Conservation (phyloP, 164 flowering plant species). For the Tetrastigma voinierianum region DNA sequence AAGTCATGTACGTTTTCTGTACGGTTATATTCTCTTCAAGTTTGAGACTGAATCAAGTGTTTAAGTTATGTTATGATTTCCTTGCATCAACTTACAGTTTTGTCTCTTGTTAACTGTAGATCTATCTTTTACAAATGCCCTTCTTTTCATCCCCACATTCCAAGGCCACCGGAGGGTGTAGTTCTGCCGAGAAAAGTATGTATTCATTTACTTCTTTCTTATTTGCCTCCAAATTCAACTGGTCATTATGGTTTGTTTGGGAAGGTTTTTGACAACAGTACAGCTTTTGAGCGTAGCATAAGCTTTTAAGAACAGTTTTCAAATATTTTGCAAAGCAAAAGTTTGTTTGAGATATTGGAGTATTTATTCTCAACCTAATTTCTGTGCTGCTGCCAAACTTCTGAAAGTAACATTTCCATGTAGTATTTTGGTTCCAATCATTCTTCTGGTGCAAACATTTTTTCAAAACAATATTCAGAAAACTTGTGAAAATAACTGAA, state of each 20-base stretch:
- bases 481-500: too few species aligned
- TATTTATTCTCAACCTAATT: too few species aligned
- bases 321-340: too few species aligned
- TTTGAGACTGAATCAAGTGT: neutral
- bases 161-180: constrained; percentile 43
- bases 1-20: constrained; percentile 38
- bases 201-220: neutral
- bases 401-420: too few species aligned
- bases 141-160: constrained; percentile 41
- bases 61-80: neutral
- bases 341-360: too few species aligned
- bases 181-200: constrained; percentile 33
- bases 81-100: neutral
- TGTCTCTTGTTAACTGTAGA: constrained; percentile 19
- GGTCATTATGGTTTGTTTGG: neutral
- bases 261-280: too few species aligned
- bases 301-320: too few species aligned
- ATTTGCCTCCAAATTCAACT: neutral
- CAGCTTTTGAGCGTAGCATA: too few species aligned
- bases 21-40: neutral
- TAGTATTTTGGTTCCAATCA: too few species aligned
- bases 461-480: too few species aligned
- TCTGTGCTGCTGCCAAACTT: too few species aligned
- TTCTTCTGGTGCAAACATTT: too few species aligned
- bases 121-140: constrained; percentile 42